These are phyloP conservation scores for Forsythia viridissima DNA, from an alignment of 257 asterid species.

Conservation along the genomic window DNA sequence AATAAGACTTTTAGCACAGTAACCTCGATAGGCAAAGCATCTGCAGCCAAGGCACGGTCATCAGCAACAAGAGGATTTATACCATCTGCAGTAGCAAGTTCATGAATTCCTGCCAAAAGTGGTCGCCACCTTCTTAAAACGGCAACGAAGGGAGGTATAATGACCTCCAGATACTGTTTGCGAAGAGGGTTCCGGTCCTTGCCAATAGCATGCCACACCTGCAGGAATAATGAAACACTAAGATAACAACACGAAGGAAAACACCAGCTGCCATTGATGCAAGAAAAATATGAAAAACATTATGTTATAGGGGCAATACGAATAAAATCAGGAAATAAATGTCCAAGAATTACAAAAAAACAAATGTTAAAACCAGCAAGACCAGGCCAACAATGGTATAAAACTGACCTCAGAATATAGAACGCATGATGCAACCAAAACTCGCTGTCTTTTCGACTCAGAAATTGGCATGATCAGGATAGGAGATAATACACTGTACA, in stretches of 20 bases:
- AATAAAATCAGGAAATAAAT: not conserved
- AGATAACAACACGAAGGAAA: slow-evolving; percentile 23
- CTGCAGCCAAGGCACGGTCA: slow-evolving; percentile 97
- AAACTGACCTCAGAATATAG: slow-evolving; percentile 90
- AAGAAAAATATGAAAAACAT: slow-evolving; percentile 20
- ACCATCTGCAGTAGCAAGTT: slow-evolving; percentile 91
- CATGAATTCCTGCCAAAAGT: slow-evolving; percentile 95
- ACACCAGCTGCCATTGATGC: slow-evolving; percentile 19
- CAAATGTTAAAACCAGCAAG: slow-evolving; percentile 8
- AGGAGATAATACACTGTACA: slow-evolving; percentile 92
- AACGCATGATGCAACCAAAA: slow-evolving; percentile 91
- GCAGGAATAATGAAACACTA: slow-evolving; percentile 33
- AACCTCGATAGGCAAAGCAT: slow-evolving; percentile 95
- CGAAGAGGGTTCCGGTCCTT: slow-evolving; percentile 80
- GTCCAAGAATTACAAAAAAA: slow-evolving; percentile 7
- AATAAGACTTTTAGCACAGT: slow-evolving; percentile 18
- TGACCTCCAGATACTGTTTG: slow-evolving; percentile 86
- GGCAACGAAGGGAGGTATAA: slow-evolving; percentile 96
- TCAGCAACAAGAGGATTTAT: slow-evolving; percentile 88
- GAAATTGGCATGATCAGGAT: slow-evolving; percentile 86
- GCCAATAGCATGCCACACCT: slow-evolving; percentile 95
- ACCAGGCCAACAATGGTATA: slow-evolving; percentile 16
- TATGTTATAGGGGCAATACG: not conserved
- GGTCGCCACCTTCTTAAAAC: slow-evolving; percentile 97
- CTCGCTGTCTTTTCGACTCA: slow-evolving; percentile 93